phyloP scores from a whole-genome alignment of 805 yeast species.

The Candida oleophila region DNA sequence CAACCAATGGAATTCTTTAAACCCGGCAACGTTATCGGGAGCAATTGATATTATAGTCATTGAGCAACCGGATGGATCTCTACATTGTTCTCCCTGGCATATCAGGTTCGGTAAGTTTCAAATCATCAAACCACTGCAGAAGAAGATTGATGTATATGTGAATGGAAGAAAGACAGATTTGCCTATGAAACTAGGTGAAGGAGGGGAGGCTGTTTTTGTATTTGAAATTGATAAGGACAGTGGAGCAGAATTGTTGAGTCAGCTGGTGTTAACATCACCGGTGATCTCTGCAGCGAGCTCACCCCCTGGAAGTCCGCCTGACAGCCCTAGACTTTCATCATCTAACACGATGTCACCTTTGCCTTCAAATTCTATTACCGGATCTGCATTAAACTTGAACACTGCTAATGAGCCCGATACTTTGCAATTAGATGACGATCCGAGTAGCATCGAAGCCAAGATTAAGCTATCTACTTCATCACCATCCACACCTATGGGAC shows the following conservation, averaged over 20 bases:
- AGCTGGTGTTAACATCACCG: constrained; percentile 81
- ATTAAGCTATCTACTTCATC: constrained; percentile 7
- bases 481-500: constrained; percentile 24
- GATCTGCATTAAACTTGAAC: constrained; percentile 11
- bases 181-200: constrained; percentile 96
- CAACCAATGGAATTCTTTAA: constrained; percentile 94
- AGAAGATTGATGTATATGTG: constrained; percentile 85
- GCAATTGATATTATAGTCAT: constrained; percentile 96
- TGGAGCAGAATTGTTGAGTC: constrained; percentile 56
- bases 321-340: constrained; percentile 12
- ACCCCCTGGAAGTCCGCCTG: constrained; percentile 45
- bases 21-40: constrained; percentile 94
- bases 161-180: constrained; percentile 78
- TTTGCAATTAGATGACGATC: constrained; percentile 30
- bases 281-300: constrained; percentile 68
- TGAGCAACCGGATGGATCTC: constrained; percentile 78
- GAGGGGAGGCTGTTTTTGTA: constrained; percentile 97
- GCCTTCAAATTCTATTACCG: constrained; percentile 3
- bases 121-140: constrained; percentile 88
- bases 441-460: constrained; percentile 16
- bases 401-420: constrained; percentile 29
- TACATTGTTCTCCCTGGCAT: constrained; percentile 94
- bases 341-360: constrained; percentile 9
- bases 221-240: constrained; percentile 71
- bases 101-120: constrained; percentile 95